Conservation (phyloP, 805 yeast genomes). For the Candida dajiaensis region DNA sequence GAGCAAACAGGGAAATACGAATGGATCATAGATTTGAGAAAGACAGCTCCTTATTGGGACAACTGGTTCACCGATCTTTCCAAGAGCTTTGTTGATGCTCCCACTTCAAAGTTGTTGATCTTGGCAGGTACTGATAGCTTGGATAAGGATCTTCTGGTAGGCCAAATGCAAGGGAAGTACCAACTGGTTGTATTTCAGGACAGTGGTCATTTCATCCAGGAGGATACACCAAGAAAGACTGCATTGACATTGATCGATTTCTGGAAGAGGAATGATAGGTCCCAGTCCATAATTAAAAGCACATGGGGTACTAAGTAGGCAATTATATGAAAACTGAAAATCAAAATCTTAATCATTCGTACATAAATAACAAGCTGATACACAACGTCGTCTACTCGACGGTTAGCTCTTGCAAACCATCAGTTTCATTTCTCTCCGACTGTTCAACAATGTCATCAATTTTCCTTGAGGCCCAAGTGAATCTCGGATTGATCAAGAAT, state of each 20-base stretch:
- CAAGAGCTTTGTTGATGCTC: constrained; percentile 37
- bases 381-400: constrained; percentile 32
- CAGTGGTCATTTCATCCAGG: constrained; percentile 93
- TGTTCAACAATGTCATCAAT: constrained; percentile 75
- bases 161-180: constrained; percentile 97
- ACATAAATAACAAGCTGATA: not conserved
- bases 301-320: constrained; percentile 31
- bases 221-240: constrained; percentile 71
- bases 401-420: constrained; percentile 32
- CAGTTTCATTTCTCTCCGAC: constrained; percentile 34
- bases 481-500: constrained; percentile 85
- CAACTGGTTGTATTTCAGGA: constrained; percentile 80
- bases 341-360: not conserved
- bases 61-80: constrained; percentile 80
- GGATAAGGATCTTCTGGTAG: constrained; percentile 81
- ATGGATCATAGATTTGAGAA: constrained; percentile 63
- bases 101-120: constrained; percentile 63
- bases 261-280: constrained; percentile 36
- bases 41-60: constrained; percentile 68
- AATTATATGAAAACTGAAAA: not conserved
- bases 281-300: constrained; percentile 28
- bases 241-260: constrained; percentile 47
- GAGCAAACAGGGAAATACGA: constrained; percentile 22
- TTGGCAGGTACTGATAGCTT: constrained; percentile 86
- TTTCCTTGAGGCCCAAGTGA: constrained; percentile 83